These are phyloP conservation scores for Penicillium nucicola DNA, from an alignment of 495 filamentous ascomycete species.

Conservation along the genomic window DNA sequence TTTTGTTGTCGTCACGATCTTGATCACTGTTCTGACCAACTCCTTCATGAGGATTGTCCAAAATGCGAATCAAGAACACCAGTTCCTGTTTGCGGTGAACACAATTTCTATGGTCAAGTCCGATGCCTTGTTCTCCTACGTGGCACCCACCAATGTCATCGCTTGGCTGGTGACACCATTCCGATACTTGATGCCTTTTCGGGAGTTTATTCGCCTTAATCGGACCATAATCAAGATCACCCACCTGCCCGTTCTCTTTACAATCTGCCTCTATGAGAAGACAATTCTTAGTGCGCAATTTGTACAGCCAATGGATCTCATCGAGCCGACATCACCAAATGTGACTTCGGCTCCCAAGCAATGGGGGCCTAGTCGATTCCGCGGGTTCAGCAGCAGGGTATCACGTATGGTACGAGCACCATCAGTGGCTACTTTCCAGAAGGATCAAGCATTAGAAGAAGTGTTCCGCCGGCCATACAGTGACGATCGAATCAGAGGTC, in stretches of 20 bases:
- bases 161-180: slow-evolving; percentile 82
- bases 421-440: slow-evolving; percentile 78
- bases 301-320: slow-evolving; percentile 72
- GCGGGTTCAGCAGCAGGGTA: slow-evolving; percentile 61
- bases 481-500: slow-evolving; percentile 40
- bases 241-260: slow-evolving; percentile 79
- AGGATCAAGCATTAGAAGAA: slow-evolving; percentile 87
- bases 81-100: slow-evolving; percentile 91
- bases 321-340: slow-evolving; percentile 44
- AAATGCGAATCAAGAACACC: slow-evolving; percentile 89
- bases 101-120: slow-evolving; percentile 96
- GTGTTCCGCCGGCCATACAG: slow-evolving; percentile 70
- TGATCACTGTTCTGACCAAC: slow-evolving; percentile 90
- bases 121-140: slow-evolving; percentile 87
- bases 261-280: slow-evolving; percentile 85
- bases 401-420: slow-evolving; percentile 70
- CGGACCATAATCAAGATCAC: slow-evolving; percentile 84
- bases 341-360: slow-evolving; percentile 26
- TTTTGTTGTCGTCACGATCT: slow-evolving; percentile 88
- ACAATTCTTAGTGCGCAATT: slow-evolving; percentile 64
- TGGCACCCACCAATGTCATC: slow-evolving; percentile 83
- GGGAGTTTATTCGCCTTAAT: slow-evolving; percentile 75
- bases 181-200: slow-evolving; percentile 73
- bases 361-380: slow-evolving; percentile 50
- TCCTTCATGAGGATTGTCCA: slow-evolving; percentile 92